Percentiles rank a stretch among this genome's conserved stretches.
phyloP scores from a whole-genome alignment of 2,329 filamentous ascomycete species.

The Cyclaneusma minus region DNA sequence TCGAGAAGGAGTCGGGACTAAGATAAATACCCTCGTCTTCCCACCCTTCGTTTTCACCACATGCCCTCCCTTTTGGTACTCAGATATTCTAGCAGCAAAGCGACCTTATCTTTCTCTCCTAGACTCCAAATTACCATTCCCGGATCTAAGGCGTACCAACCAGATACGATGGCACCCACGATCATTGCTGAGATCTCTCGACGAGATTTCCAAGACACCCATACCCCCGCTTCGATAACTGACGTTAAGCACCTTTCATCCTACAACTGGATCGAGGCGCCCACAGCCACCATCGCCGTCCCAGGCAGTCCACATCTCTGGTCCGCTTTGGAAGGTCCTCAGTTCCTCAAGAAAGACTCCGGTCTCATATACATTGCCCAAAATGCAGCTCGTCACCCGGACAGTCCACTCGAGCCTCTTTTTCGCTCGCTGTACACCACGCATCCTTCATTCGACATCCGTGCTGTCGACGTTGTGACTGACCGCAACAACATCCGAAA shows the following conservation, averaged over 20 bases:
- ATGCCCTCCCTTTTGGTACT: too few relatives aligned
- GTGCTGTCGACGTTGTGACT: slow-evolving; percentile 24
- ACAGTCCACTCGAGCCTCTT: slow-evolving; percentile 28
- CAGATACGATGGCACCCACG: too few relatives aligned
- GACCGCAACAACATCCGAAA: slow-evolving; percentile 33
- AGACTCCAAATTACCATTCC: too few relatives aligned
- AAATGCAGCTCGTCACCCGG: slow-evolving; percentile 27
- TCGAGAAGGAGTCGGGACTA: too few relatives aligned
- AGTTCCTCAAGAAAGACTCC: slow-evolving; percentile 20
- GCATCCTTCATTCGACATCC: slow-evolving; percentile 24
- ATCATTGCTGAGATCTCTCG: slow-evolving; percentile 10
- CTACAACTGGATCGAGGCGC: slow-evolving; percentile 31
- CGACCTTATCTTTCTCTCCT: too few relatives aligned
- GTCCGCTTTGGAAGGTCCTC: slow-evolving; percentile 15
- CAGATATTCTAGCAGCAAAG: too few relatives aligned
- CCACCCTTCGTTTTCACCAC: too few relatives aligned
- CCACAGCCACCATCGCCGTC: slow-evolving; percentile 26
- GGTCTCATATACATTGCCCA: slow-evolving; percentile 27
- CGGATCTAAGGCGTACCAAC: too few relatives aligned
- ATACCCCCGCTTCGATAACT: slow-evolving; percentile 17
- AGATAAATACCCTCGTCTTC: too few relatives aligned
- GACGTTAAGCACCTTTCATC: slow-evolving; percentile 26
- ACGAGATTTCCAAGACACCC: slow-evolving; percentile 8
- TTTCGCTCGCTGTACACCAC: slow-evolving; percentile 26
- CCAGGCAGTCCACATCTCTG: slow-evolving; percentile 26